Base-by-base conservation (phyloP, 768 basidiomycete species). In the Termitomyces sp. region DNA sequence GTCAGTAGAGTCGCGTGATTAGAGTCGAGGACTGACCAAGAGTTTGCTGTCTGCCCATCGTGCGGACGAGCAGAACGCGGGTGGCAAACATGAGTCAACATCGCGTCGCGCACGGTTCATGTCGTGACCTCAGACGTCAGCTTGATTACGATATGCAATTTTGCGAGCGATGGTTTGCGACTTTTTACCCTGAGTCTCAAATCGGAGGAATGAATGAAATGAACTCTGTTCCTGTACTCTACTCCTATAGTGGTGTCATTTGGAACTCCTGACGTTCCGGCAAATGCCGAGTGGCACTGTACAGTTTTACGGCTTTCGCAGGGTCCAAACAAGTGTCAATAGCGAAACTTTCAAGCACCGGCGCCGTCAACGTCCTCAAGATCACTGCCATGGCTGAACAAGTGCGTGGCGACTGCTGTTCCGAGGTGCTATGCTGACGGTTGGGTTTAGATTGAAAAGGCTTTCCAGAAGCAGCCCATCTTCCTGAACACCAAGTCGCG, bases 401-500 rank as follows among this genome's bases (percentile, higher is more conserved):
- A 73, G 84, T 84, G 65, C 56, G 78, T 70, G 12, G 2, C 24
- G 40, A 40, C 13, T 33, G 4, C 22, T 40, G 38, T 4, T 43
- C 16, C 26, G 28, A 33, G 30, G 18, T 56, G 51, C 38, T 53
- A 44, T 38, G 20, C 38, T 44, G 35, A 45, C 26, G 24, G 22
- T 22, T 24, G 51, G 54, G 58, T 62, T 18, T 69, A 98, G 90
- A 86, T 95, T 72, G 95, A 98, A 78, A 97, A 96, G 78, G 91
- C 92, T 61, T 99, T 82, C 82, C 95, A 97, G 78, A 97, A 97
- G 80, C 97, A 99, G 75, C 83, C 87, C 72, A 84, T 99, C 73
- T 99, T 99, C 86, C 94, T 96, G 77, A 96, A 96, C 77, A 82
- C 92, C 73, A 98, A 98, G 84, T 80, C 84, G 65, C 87, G 87